Base-by-base conservation (phyloP, 345 rosid genomes). In the Eucalyptus viminalis region DNA sequence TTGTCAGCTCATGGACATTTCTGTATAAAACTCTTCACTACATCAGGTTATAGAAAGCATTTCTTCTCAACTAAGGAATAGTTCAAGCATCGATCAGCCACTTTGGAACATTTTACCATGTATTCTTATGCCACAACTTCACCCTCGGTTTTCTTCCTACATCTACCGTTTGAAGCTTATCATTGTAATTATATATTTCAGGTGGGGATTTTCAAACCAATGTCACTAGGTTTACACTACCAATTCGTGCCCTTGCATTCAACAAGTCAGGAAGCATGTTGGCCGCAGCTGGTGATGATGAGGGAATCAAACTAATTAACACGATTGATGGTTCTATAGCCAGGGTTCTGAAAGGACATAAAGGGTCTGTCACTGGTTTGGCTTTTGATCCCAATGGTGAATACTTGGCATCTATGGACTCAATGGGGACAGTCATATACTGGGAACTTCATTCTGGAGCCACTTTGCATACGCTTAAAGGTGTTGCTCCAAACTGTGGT, bases 271-370 rank as follows among this genome's bases (percentile, higher is more conserved):
- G 99, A 53, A 97, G 96, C 94, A 90, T 98, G 93, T 89, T 98
- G 88, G 99, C 98, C 27, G 97, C 99, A 49, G 98, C 98, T 81
- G 99, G 99, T 86, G 99, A 98, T 90, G 99, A 97, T 87, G 99
- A 98, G 89, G 99, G 99, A 45, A 94, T 98, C 92, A 98, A 98
- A 89, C 97, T 98, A 80, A 94, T 98, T 90, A 96, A 98, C 86
- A 96, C 98, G 10, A 92, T 97, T 58, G 99, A 98, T 93, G 99
- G 99, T 43, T 95, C 99, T 4, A 97, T 98, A 89, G 96, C 97
- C 12, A 95, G 98, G 92, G 98, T 98, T 67, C 93, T 98, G 24
- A 98, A 95, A 93, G 96, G 96, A 31, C 98, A 98, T 87, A 96
- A 92, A 92, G 99, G 98, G 54, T 94, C 99, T 65, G 94, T 98